Conservation (phyloP, 2,329 filamentous ascomycete genomes). For the Teratosphaeria destructans region DNA sequence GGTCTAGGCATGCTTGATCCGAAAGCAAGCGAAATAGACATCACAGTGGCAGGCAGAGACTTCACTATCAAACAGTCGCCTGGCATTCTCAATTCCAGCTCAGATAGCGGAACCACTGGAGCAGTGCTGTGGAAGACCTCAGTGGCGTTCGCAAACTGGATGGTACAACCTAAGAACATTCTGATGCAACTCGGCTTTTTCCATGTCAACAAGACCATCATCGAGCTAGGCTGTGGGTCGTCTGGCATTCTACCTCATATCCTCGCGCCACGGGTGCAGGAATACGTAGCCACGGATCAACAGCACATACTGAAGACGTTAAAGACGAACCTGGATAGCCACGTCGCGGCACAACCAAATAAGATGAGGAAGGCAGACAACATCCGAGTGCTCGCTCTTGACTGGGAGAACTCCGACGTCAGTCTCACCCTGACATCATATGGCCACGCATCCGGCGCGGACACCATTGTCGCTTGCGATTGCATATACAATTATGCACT, state of each 20-base stretch:
- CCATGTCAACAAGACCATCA: conserved; percentile 44
- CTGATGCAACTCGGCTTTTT: conserved; percentile 51
- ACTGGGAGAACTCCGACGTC: conserved; percentile 64
- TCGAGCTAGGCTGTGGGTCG: conserved; percentile 85
- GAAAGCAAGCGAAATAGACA: conserved; percentile 47
- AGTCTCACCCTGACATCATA: conserved; percentile 40
- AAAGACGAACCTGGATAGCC: conserved; percentile 63
- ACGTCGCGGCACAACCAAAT: conserved; percentile 24
- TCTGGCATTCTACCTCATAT: conserved; percentile 67
- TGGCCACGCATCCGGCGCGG: conserved; percentile 23
- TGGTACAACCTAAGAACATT: conserved; percentile 52
- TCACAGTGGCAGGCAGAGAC: conserved; percentile 53
- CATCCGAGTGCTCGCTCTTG: conserved; percentile 39
- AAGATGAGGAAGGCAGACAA: not conserved
- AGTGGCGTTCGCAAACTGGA: conserved; percentile 71
- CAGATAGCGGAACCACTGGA: conserved; percentile 63
- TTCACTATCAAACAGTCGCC: conserved; percentile 76
- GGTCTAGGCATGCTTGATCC: conserved; percentile 80
- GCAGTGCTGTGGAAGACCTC: conserved; percentile 87
- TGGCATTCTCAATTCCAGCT: conserved; percentile 64
- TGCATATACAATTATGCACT: conserved; percentile 92
- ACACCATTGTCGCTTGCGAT: conserved; percentile 70
- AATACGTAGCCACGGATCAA: conserved; percentile 80
- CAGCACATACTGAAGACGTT: conserved; percentile 69
- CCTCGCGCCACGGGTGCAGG: conserved; percentile 49